Evolutionary conservation across 2,329 filamentous ascomycete genomes (phyloP).

Genomic region (Botrytis tulipae): DNA sequence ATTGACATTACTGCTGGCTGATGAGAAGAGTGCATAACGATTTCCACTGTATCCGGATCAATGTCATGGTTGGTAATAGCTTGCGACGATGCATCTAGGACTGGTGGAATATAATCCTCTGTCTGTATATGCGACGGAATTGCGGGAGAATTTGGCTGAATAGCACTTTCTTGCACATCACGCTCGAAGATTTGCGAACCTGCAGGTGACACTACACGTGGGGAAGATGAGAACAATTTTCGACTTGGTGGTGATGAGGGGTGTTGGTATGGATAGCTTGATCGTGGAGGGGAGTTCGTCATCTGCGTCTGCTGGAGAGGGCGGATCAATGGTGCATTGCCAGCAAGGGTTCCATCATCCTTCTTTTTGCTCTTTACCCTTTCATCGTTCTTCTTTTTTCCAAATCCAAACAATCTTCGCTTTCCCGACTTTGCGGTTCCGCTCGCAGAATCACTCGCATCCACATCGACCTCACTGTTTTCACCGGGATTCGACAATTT

Average conservation of each 20-base stretch:
- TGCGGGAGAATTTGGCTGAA: constrained; percentile 73
- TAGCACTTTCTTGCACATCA: constrained; percentile 79
- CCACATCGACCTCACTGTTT: constrained; percentile 34
- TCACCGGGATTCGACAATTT: constrained; percentile 29
- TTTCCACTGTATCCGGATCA: constrained; percentile 87
- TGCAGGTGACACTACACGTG: constrained; percentile 74
- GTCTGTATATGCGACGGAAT: constrained; percentile 92
- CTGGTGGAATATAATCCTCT: constrained; percentile 89
- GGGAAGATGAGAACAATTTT: constrained; percentile 65
- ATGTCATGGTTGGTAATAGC: constrained; percentile 86
- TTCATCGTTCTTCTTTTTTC: constrained; percentile 58
- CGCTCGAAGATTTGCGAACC: constrained; percentile 86
- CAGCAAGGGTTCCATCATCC: constrained; percentile 34
- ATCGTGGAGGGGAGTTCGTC: constrained; percentile 45
- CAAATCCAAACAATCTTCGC: constrained; percentile 59
- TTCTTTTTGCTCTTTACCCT: constrained; percentile 44
- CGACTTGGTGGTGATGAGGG: constrained; percentile 64
- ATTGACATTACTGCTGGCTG: constrained; percentile 73
- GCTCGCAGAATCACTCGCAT: constrained; percentile 30
- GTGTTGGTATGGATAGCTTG: constrained; percentile 42
- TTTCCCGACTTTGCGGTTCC: constrained; percentile 50
- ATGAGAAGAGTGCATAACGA: constrained; percentile 82
- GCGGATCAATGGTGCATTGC: constrained; percentile 31
- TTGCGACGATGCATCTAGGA: constrained; percentile 85
- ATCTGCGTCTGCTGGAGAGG: constrained; percentile 36